A percentile compares a stretch with the other conserved stretches of the same genome.
Conservation (phyloP, 108 stramenopile species). For the Fragilaria crotonensis region DNA sequence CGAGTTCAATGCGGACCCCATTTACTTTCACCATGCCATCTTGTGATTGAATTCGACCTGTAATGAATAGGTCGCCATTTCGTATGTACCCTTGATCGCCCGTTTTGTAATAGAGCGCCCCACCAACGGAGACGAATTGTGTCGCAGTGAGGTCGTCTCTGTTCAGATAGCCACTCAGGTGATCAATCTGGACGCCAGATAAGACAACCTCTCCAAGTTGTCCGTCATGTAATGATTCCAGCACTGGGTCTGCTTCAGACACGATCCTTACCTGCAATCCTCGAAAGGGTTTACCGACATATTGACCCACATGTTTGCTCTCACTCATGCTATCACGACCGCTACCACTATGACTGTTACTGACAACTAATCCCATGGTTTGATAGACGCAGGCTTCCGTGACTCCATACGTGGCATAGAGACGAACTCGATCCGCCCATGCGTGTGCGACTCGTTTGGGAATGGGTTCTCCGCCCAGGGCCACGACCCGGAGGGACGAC, state of each 20-base stretch:
- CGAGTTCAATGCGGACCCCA: slow-evolving; percentile 73
- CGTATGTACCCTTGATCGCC: slow-evolving; percentile 70
- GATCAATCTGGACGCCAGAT: slow-evolving; percentile 59
- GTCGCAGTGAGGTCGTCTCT: slow-evolving; percentile 34
- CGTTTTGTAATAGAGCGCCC: slow-evolving; percentile 46
- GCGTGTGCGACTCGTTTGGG: slow-evolving; percentile 28
- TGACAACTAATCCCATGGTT: slow-evolving; percentile 58
- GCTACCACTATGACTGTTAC: too few relatives aligned
- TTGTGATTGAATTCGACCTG: slow-evolving; percentile 73
- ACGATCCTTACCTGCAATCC: slow-evolving; percentile 51
- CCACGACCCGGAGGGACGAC: slow-evolving; percentile 46
- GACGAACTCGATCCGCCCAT: slow-evolving; percentile 40
- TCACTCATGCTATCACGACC: background rate
- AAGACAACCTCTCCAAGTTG: slow-evolving; percentile 64
- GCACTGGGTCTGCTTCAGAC: slow-evolving; percentile 12
- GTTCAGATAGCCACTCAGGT: slow-evolving; percentile 52
- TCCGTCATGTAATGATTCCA: background rate
- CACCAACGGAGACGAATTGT: slow-evolving; percentile 36
- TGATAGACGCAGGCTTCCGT: slow-evolving; percentile 90
- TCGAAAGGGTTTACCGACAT: slow-evolving; percentile 50
- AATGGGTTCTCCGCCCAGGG: slow-evolving; percentile 81
- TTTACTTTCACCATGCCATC: slow-evolving; percentile 79
- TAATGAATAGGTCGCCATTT: slow-evolving; percentile 25
- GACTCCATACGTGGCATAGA: slow-evolving; percentile 76
- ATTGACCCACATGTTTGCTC: slow-evolving; percentile 17